phyloP scores from a whole-genome alignment of 495 filamentous ascomycete species.

The Clohesyomyces aquaticus region DNA sequence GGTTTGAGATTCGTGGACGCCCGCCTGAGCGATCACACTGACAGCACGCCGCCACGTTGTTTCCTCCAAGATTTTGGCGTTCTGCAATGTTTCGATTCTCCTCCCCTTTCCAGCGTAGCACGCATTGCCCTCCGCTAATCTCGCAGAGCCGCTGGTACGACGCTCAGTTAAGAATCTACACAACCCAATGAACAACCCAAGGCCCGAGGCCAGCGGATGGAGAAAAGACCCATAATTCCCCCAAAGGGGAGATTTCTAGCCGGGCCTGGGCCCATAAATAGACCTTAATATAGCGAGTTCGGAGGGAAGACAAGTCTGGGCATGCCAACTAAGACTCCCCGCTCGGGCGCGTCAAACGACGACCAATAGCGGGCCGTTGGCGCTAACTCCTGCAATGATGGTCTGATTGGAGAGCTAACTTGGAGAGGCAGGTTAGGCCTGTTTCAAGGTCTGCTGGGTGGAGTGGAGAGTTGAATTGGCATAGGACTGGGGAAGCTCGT shows the following conservation, averaged over 20 bases:
- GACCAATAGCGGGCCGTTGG: constrained; percentile 4
- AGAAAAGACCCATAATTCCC: background rate
- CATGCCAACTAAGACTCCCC: constrained; percentile 1
- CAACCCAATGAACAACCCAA: background rate
- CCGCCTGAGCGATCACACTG: background rate
- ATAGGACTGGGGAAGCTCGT: background rate
- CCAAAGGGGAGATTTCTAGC: too few relatives aligned
- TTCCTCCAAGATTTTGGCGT: background rate
- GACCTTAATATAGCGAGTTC: constrained; percentile 7
- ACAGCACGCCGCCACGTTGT: background rate
- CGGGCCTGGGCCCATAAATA: background rate
- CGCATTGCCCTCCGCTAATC: background rate
- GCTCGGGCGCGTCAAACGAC: background rate
- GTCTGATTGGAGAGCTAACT: background rate
- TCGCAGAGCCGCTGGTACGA: constrained; percentile 1
- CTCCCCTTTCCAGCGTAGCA: background rate
- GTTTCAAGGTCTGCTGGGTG: background rate
- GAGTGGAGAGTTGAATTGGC: background rate
- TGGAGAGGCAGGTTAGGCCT: background rate
- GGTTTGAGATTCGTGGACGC: background rate
- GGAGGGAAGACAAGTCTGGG: background rate
- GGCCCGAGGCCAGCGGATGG: background rate
- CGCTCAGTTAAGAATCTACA: background rate
- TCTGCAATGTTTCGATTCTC: background rate
- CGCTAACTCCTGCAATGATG: background rate